Conservation (phyloP, 805 yeast genomes). For the Pichia californica region DNA sequence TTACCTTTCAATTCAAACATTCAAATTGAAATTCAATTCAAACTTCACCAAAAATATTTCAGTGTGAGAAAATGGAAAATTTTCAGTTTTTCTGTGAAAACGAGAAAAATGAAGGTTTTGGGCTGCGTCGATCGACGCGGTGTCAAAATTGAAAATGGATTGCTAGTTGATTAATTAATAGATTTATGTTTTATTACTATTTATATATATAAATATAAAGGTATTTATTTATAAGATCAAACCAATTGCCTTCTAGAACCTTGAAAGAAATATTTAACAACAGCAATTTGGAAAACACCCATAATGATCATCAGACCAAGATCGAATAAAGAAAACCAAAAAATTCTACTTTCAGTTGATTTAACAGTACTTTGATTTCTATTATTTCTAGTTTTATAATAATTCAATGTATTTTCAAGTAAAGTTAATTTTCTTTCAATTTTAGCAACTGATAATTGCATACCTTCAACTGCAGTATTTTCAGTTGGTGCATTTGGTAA, state of each 20-base stretch:
- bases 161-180: not conserved
- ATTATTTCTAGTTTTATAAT: conserved; percentile 84
- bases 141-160: too few species aligned
- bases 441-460: conserved; percentile 47
- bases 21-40: too few species aligned
- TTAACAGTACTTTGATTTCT: conserved; percentile 81
- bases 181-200: not conserved
- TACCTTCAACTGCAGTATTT: conserved; percentile 49
- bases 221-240: conserved; percentile 15
- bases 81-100: not conserved
- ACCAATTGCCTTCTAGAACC: conserved; percentile 65
- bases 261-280: conserved; percentile 66
- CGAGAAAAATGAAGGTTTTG: too few species aligned
- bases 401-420: conserved; percentile 56
- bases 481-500: conserved; percentile 54
- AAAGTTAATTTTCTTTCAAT: conserved; percentile 56
- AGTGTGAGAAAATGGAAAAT: not conserved
- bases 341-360: conserved; percentile 57
- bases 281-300: conserved; percentile 62
- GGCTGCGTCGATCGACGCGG: not conserved
- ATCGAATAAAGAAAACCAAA: conserved; percentile 60
- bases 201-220: not conserved
- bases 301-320: conserved; percentile 58
- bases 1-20: too few species aligned
- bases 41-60: too few species aligned